A percentile compares a stretch with the other conserved stretches of the same genome.
Conservation (phyloP, 148 eudicot species). For the Vaccinium vitisidaea region DNA sequence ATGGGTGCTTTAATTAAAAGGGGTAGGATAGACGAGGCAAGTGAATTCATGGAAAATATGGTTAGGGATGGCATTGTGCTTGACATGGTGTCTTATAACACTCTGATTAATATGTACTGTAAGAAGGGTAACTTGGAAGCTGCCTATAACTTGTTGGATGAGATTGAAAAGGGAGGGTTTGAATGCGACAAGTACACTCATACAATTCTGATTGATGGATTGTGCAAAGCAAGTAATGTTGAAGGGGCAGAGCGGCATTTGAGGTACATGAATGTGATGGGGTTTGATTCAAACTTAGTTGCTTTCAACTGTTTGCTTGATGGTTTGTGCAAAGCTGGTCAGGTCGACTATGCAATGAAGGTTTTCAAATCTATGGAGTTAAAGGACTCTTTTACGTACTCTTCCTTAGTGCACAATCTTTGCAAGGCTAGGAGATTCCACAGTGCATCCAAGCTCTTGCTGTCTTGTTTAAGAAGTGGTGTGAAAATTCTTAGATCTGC, state of each 20-base stretch:
- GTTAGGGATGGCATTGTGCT: constrained; percentile 57
- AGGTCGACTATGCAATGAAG: constrained; percentile 56
- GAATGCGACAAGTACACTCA: constrained; percentile 72
- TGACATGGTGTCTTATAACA: constrained; percentile 69
- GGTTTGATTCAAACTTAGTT: constrained; percentile 51
- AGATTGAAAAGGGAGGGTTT: constrained; percentile 57
- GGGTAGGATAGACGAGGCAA: constrained; percentile 58
- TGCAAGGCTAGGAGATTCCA: constrained; percentile 65
- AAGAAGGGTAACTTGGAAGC: constrained; percentile 62
- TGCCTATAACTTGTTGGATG: constrained; percentile 52
- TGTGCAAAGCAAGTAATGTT: constrained; percentile 75
- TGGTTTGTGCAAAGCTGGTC: constrained; percentile 61
- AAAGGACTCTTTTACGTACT: constrained; percentile 81
- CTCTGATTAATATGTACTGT: constrained; percentile 65
- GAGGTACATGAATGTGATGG: constrained; percentile 37
- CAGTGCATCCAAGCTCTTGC: constrained; percentile 66
- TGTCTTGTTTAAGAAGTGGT: constrained; percentile 61
- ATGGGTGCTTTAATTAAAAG: constrained; percentile 61
- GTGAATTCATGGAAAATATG: constrained; percentile 55
- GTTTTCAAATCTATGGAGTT: constrained; percentile 56
- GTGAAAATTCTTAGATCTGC: constrained; percentile 56
- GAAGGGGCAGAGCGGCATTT: constrained; percentile 59
- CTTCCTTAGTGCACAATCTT: constrained; percentile 81
- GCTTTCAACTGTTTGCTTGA: constrained; percentile 70
- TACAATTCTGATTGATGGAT: constrained; percentile 74